Percentiles rank a stretch among this genome's conserved stretches.
Evolutionary conservation across 2,329 filamentous ascomycete genomes (phyloP).

Genomic region (Nigrospora oryzae): DNA sequence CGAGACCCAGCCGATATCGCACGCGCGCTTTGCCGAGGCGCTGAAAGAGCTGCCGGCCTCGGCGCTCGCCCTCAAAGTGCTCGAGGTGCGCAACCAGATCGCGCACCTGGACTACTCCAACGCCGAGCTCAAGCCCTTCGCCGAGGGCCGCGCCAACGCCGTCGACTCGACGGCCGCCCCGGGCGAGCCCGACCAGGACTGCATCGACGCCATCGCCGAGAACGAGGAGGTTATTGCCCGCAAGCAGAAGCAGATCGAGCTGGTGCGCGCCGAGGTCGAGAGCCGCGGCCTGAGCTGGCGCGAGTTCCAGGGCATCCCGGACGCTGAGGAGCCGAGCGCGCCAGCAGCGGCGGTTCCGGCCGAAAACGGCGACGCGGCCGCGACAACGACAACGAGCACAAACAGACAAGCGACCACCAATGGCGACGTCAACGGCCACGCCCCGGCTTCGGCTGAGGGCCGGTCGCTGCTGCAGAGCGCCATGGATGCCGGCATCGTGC

Average conservation of each 20-base stretch:
- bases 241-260: constrained; percentile 56
- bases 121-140: constrained; percentile 61
- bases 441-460: neutral
- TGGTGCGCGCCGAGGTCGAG: constrained; percentile 59
- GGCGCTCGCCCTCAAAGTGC: constrained; percentile 63
- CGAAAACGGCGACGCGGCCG: neutral
- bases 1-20: constrained; percentile 51
- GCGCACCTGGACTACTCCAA: constrained; percentile 68
- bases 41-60: constrained; percentile 58
- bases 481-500: constrained; percentile 39
- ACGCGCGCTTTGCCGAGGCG: constrained; percentile 56
- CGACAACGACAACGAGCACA: neutral
- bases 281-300: constrained; percentile 45
- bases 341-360: no score
- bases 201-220: constrained; percentile 64
- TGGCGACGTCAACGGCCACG: neutral
- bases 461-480: neutral
- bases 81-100: constrained; percentile 69
- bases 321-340: constrained; percentile 17
- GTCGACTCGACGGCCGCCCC: constrained; percentile 25
- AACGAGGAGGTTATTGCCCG: constrained; percentile 61
- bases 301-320: constrained; percentile 43
- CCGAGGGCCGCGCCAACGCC: constrained; percentile 36
- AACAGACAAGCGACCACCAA: neutral
- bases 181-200: constrained; percentile 61